Base-by-base conservation (phyloP, 1,284 basidiomycete genomes). In the Boletellus deceptivus region DNA sequence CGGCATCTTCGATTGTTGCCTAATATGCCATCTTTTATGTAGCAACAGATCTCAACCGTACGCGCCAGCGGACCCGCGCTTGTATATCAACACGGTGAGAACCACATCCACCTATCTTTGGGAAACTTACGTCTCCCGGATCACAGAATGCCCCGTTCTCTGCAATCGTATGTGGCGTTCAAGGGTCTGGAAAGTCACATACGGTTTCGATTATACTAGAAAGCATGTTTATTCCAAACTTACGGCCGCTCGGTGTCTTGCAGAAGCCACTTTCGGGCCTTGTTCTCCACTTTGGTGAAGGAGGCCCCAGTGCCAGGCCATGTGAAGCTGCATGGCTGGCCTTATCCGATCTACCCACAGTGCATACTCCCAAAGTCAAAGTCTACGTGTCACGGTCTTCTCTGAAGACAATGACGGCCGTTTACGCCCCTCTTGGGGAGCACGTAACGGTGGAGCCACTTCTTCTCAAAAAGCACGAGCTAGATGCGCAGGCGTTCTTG, bases 141-240 rank as follows among this genome's bases (percentile, higher is more conserved):
- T 49, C 3, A 42, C 48, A 82, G 81, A 83, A 83, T 57, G 73
- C 81, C 0, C 81, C 82, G 0, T 79, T 83, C 53, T 83, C 82
- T 1, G 78, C 78, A 0, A 58, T 80, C 17, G 74, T 84, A 6
- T 84, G 82, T 40, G 82, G 82, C 0, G 82, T 84, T 0, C 82
- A 84, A 66, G 82, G 85, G 0, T 82, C 84, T 0, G 85, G 85
- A 16, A 89, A 89, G 59, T 86, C 83, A 0, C 86, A 88, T 46
- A 86, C 82, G 0, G 77, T 86, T 0, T 79, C 84, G 0, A 75
- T 83, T 0, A 69, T 88, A 2, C 63, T 88, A 0, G 85, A 88
- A 59, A 81, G 73, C 47, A 84, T 86, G 82, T 70, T 88, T 10
- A 77, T 88, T 17, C 59, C 80, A 0, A 65, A 70, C 13, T 75